Evolutionary conservation across 2,329 filamentous ascomycete species (phyloP).

Genomic region (Leptosphaerulina australis): DNA sequence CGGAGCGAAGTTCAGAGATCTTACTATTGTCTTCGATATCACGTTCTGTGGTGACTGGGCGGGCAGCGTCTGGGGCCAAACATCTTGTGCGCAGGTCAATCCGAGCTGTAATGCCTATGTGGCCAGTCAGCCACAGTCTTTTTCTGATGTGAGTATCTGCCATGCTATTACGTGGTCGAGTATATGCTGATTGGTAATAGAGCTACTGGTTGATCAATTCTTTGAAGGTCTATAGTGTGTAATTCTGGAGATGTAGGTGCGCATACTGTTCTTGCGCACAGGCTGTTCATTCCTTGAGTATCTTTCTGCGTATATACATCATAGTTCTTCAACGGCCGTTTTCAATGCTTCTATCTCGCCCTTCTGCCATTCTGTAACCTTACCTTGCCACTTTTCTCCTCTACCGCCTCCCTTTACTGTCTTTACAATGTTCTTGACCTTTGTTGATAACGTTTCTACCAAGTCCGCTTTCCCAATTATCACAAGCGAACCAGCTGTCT

Average conservation of each 20-base stretch:
- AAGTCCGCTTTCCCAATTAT: constrained; percentile 36
- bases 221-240: constrained; percentile 48
- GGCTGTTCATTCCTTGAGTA: constrained; percentile 2
- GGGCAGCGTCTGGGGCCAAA: constrained; percentile 52
- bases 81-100: constrained; percentile 38
- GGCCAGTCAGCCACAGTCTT: constrained; percentile 46
- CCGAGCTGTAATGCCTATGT: constrained; percentile 49
- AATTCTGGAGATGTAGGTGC: neutral
- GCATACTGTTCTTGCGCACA: neutral
- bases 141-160: constrained; percentile 39
- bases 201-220: constrained; percentile 50
- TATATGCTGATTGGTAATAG: constrained; percentile 24
- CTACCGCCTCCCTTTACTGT: constrained; percentile 42
- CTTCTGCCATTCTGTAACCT: constrained; percentile 42
- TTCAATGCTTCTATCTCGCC: constrained; percentile 39
- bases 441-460: constrained; percentile 31
- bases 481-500: constrained; percentile 34
- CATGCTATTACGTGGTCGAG: fast-evolving
- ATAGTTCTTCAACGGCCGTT: constrained; percentile 23
- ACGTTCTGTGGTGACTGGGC: constrained; percentile 65
- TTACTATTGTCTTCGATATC: constrained; percentile 55
- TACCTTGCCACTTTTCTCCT: constrained; percentile 45
- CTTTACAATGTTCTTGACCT: constrained; percentile 35
- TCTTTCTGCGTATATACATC: neutral
- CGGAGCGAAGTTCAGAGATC: constrained; percentile 42